phyloP scores from a whole-genome alignment of 192 early-diverging fungal genomes.

The Umbelopsis sp. region DNA sequence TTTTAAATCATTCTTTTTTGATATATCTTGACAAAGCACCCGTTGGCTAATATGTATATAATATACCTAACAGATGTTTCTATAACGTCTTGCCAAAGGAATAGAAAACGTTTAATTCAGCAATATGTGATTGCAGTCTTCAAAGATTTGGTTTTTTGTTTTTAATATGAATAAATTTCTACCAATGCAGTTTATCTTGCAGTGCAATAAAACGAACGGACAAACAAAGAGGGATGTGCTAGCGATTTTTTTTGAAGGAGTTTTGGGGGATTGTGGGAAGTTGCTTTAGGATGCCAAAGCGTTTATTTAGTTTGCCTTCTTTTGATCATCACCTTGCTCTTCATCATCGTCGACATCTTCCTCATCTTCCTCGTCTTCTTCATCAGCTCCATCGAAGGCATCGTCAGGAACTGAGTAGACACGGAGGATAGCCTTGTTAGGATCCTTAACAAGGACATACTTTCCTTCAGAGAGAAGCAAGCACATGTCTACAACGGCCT shows the following conservation, averaged over 20 bases:
- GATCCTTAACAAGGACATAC: constrained; percentile 94
- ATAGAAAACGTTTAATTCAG: not conserved
- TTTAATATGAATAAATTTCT: not conserved
- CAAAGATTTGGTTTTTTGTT: not conserved
- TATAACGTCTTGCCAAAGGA: not conserved
- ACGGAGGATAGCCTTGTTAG: constrained; percentile 89
- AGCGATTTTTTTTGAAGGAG: not conserved
- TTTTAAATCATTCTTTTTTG: too few species aligned
- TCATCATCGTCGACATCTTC: constrained; percentile 47
- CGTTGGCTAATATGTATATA: not conserved
- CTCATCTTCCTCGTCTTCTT: constrained; percentile 49
- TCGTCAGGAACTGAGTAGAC: constrained; percentile 78
- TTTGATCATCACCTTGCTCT: constrained; percentile 28
- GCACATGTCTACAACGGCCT: constrained; percentile 90
- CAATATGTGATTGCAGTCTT: not conserved
- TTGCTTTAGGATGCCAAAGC: not conserved
- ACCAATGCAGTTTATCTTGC: not conserved
- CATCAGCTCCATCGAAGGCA: constrained; percentile 70
- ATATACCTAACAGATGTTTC: not conserved
- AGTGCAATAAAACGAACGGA: not conserved
- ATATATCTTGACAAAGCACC: too few species aligned
- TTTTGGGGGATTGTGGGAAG: not conserved
- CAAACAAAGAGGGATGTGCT: not conserved
- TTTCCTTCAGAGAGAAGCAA: constrained; percentile 88
- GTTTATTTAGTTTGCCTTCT: not conserved